phyloP scores from a whole-genome alignment of 2,329 filamentous ascomycete species.

The Claviceps maximensis region DNA sequence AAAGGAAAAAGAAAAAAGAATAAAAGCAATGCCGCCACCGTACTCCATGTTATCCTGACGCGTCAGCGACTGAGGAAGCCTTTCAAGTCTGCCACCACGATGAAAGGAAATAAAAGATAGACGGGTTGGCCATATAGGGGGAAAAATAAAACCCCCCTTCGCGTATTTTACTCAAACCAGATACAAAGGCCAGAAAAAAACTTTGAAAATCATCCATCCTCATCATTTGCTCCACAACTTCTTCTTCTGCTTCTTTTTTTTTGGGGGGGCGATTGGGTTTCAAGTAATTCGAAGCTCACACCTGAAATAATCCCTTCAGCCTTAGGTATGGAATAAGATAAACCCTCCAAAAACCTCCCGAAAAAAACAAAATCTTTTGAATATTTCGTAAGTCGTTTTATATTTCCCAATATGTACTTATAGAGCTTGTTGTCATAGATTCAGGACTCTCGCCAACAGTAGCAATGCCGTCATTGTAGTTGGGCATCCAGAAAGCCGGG shows the following conservation, averaged over 20 bases:
- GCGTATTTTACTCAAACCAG: not conserved
- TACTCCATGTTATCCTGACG: not conserved
- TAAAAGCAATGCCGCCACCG: not conserved
- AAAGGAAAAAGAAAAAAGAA: not conserved
- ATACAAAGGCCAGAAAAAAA: not conserved
- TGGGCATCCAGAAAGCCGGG: constrained; percentile 34
- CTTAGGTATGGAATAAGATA: not conserved
- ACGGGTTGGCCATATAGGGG: not conserved
- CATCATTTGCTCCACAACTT: not conserved
- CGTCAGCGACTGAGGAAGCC: not conserved
- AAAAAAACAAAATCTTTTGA: not conserved
- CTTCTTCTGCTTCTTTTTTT: not conserved
- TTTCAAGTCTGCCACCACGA: not conserved
- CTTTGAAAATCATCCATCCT: not conserved
- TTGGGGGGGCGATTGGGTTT: not conserved
- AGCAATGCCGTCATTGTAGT: constrained; percentile 27
- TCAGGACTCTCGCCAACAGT: constrained; percentile 24
- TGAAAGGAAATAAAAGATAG: not conserved
- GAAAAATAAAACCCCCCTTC: not conserved
- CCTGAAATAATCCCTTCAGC: not conserved
- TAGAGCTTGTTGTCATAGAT: constrained; percentile 17
- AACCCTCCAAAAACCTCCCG: no score
- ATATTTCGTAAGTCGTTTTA: constrained; percentile 11
- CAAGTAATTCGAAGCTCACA: not conserved
- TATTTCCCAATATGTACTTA: constrained; percentile 23